Percentiles rank a stretch among this genome's conserved stretches.
Conservation (phyloP, 345 rosid genomes). For the Nephelium lappaceum region DNA sequence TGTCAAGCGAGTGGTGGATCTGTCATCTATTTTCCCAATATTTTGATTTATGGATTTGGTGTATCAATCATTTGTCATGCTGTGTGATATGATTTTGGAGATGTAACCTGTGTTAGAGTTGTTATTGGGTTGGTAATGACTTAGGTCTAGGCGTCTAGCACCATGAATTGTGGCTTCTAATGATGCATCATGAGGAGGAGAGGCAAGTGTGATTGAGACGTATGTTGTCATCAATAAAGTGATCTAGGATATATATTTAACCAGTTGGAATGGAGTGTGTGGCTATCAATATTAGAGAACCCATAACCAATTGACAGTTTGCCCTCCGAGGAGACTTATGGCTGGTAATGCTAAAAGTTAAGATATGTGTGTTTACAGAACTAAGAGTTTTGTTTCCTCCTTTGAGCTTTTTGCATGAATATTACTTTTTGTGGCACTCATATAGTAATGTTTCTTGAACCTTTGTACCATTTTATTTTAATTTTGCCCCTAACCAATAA, state of each 20-base stretch:
- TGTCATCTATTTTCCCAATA: background rate
- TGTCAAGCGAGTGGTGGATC: background rate
- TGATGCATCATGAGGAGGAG: background rate
- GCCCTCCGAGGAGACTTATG: background rate
- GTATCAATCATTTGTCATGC: background rate
- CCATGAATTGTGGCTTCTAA: background rate
- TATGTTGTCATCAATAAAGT: background rate
- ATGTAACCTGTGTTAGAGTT: background rate
- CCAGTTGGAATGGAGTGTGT: background rate
- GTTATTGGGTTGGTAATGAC: background rate
- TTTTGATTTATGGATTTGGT: background rate
- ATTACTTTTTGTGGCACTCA: background rate
- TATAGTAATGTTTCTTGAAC: too few relatives aligned
- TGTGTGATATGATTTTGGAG: background rate
- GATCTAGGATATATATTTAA: background rate
- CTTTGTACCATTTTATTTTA: too few relatives aligned
- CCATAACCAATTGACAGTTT: background rate
- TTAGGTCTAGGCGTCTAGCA: background rate
- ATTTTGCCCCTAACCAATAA: too few relatives aligned
- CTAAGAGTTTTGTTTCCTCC: too few relatives aligned
- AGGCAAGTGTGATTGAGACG: background rate
- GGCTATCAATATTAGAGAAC: background rate
- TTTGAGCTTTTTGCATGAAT: background rate
- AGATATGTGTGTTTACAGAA: too few relatives aligned
- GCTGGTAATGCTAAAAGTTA: too few relatives aligned